Evolutionary conservation across 352 stramenopile genomes (phyloP).

Genomic region (Phytophthora nicotianae): DNA sequence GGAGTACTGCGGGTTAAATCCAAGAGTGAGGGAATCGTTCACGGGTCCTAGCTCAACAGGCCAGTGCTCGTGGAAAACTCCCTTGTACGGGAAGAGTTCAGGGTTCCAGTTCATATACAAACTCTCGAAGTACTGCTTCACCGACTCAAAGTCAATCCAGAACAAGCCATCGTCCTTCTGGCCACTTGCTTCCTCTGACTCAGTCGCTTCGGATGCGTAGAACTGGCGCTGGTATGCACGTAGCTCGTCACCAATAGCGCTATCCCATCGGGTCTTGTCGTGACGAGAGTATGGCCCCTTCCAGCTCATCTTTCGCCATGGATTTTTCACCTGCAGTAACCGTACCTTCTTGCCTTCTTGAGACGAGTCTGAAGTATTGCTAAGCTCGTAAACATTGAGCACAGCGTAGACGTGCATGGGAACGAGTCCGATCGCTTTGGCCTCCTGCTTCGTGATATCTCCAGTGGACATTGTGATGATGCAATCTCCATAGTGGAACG

Average conservation of each 20-base stretch:
- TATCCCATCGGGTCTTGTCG: slow-evolving; percentile 61
- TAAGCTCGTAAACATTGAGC: slow-evolving; percentile 90
- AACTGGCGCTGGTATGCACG: slow-evolving; percentile 60
- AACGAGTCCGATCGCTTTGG: slow-evolving; percentile 91
- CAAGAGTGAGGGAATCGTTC: slow-evolving; percentile 92
- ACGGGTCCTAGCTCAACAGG: slow-evolving; percentile 77
- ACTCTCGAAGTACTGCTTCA: slow-evolving; percentile 92
- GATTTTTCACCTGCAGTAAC: slow-evolving; percentile 97
- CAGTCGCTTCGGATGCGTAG: slow-evolving; percentile 34
- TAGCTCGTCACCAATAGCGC: slow-evolving; percentile 61
- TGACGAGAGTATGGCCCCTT: slow-evolving; percentile 83
- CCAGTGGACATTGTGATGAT: slow-evolving; percentile 97
- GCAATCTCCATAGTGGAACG: slow-evolving; percentile 95
- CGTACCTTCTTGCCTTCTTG: slow-evolving; percentile 52
- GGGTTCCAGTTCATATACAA: slow-evolving; percentile 97
- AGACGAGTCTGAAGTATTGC: slow-evolving; percentile 29
- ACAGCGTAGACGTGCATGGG: slow-evolving; percentile 97
- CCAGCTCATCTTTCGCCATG: slow-evolving; percentile 91
- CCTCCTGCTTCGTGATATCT: slow-evolving; percentile 70
- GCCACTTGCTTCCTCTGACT: slow-evolving; percentile 12
- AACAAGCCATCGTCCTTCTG: slow-evolving; percentile 94
- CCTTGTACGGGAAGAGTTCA: slow-evolving; percentile 87
- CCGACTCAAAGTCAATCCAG: slow-evolving; percentile 95
- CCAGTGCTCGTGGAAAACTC: slow-evolving; percentile 85
- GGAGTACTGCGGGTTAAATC: slow-evolving; percentile 94